Evolutionary conservation across 2,329 filamentous ascomycete species (phyloP).

Genomic region (Pseudogymnoascus sp.): DNA sequence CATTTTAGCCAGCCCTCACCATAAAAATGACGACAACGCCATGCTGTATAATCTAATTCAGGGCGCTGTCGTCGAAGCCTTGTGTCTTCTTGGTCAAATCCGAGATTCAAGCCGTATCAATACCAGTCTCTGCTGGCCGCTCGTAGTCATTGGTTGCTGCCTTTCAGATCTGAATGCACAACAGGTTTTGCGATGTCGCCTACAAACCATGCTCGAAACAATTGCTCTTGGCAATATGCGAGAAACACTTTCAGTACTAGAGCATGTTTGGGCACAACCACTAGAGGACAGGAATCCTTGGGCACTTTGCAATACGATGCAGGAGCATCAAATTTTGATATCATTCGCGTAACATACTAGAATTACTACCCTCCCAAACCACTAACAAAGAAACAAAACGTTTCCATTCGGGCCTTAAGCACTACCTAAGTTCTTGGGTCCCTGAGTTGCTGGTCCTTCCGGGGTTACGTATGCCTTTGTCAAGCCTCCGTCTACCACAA

Average conservation of each 20-base stretch:
- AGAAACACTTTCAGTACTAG: conserved; percentile 34
- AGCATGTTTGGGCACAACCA: conserved; percentile 35
- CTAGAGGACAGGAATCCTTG: conserved; percentile 32
- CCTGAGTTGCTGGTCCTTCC: conserved; percentile 47
- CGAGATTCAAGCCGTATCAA: conserved; percentile 30
- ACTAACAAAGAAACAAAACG: not conserved
- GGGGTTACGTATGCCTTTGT: conserved; percentile 78
- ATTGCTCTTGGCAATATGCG: conserved; percentile 40
- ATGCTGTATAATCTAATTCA: conserved; percentile 1
- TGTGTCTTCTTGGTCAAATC: conserved; percentile 28
- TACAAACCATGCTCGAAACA: conserved; percentile 28
- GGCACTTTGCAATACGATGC: conserved; percentile 38
- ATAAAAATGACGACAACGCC: not conserved
- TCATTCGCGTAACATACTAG: conserved; percentile 35
- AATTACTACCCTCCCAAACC: not conserved
- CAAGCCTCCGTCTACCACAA: conserved; percentile 94
- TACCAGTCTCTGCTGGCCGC: conserved; percentile 34
- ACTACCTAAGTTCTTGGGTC: conserved; percentile 38
- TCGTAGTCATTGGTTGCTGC: conserved; percentile 33
- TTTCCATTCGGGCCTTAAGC: conserved; percentile 30
- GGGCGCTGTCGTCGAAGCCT: conserved; percentile 25
- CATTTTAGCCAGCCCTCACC: not conserved
- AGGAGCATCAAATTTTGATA: conserved; percentile 39
- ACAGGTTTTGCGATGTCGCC: conserved; percentile 28
- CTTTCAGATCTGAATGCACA: conserved; percentile 29